phyloP scores from a whole-genome alignment of 306 rosid genomes.

The Sicyos baderoa region DNA sequence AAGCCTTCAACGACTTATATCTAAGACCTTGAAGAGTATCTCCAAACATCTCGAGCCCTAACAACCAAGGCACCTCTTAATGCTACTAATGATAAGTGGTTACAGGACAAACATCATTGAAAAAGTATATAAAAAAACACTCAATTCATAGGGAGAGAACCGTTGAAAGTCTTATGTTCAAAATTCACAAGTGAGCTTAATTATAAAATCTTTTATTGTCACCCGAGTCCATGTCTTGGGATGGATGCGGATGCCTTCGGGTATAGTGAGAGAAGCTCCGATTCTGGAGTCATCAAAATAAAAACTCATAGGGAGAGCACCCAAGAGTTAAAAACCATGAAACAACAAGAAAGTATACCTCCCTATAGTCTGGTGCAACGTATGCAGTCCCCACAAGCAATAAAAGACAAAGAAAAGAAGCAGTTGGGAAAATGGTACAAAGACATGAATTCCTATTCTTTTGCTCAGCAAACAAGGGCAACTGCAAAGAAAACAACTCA shows the following conservation, averaged over 20 bases:
- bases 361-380: constrained; percentile 33
- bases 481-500: constrained; percentile 32
- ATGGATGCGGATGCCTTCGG: too few relatives aligned
- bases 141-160: not conserved
- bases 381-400: constrained; percentile 32
- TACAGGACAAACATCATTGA: not conserved
- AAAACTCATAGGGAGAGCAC: not conserved
- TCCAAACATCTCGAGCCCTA: not conserved
- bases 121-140: not conserved
- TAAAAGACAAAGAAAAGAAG: constrained; percentile 34
- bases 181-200: too few relatives aligned
- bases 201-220: too few relatives aligned
- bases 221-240: too few relatives aligned
- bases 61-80: not conserved
- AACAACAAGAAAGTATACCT: constrained; percentile 34
- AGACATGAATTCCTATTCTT: constrained; percentile 35
- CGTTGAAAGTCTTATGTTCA: too few relatives aligned
- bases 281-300: too few relatives aligned
- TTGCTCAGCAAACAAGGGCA: constrained; percentile 25
- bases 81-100: not conserved
- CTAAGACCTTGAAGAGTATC: not conserved
- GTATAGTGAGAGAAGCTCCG: too few relatives aligned
- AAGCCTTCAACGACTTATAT: not conserved
- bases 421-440: constrained; percentile 44
- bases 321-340: not conserved